A percentile compares a stretch with the other conserved stretches of the same genome.
These are phyloP conservation scores for Lepidium didymum DNA, from an alignment of 345 rosid genomes.

Conservation along the genomic window DNA sequence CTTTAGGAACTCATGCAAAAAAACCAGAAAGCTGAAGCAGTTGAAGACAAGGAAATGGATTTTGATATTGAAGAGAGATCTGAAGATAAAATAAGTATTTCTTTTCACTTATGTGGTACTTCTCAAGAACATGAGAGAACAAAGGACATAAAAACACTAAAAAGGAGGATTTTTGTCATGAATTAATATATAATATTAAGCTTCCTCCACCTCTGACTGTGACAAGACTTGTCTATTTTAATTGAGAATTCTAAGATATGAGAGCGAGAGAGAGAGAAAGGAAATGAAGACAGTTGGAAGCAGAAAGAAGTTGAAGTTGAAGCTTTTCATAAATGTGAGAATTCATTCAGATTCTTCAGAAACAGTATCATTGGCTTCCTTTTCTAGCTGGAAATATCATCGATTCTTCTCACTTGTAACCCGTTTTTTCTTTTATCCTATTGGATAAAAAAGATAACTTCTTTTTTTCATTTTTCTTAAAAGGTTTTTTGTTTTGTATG, in stretches of 20 bases:
- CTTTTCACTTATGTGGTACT: conserved; percentile 17
- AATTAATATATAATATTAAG: conserved; percentile 9
- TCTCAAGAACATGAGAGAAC: conserved; percentile 33
- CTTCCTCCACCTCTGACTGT: conserved; percentile 1
- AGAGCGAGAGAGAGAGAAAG: conserved; percentile 9
- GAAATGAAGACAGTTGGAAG: conserved; percentile 13
- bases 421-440: not conserved
- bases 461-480: too few relatives aligned
- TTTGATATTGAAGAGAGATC: conserved; percentile 10
- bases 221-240: conserved; percentile 11
- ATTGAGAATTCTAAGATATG: not conserved
- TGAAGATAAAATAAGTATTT: conserved; percentile 22
- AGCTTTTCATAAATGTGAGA: conserved; percentile 38
- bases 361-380: conserved; percentile 15
- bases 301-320: conserved; percentile 20
- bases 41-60: not conserved
- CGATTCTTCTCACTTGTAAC: conserved; percentile 29
- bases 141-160: conserved; percentile 30
- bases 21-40: conserved; percentile 7
- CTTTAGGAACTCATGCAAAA: conserved; percentile 5
- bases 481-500: too few relatives aligned
- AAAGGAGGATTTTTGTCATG: conserved; percentile 36
- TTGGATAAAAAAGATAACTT: too few relatives aligned
- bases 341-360: conserved; percentile 3
- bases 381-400: conserved; percentile 33